Base-by-base conservation (phyloP, 202 grass and related monocot species). In the Cymbopogon flexuosus region DNA sequence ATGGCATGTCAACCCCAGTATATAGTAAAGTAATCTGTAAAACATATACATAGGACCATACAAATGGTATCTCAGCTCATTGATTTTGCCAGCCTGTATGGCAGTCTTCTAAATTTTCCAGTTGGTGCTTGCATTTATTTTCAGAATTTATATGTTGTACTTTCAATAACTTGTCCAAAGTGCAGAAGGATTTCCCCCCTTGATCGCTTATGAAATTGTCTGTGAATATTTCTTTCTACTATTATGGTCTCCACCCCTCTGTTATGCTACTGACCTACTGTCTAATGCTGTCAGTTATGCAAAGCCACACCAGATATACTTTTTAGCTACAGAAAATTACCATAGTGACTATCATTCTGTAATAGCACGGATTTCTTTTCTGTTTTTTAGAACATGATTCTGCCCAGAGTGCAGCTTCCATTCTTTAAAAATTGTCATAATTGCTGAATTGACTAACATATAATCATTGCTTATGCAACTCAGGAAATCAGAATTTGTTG, bases 401-500 rank as follows among this genome's bases (percentile, higher is more conserved):
- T 33, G 27, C 57, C 7, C 33, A 11, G 2, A 47, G 23, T 15
- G 27, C 18, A 58, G 1, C 22, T 74, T 76, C 10, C 24, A 12
- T 59, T 33, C 31, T 33, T 33, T 33, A 3, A 54, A 68, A 12
- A 79, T 54, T 74, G 10, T 35, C 8, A 29, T 29, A 35, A 8
- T 43, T 40, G 60, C 31, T 56, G 54, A 36, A 18, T 74, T 36
- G 2, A 35, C 16, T 77, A 77, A 47, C 75, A 29, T 41, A 73
- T 78, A 9, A 42, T 79, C 24, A 67, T 73, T 65, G 10, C 57
- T 62, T 21, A n/a, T 79, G 2, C 45, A 79, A 27, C 88, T 73
- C 88, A 98, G 96, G 35, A 98, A 95, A 91, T 91, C 92, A 24
- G 96, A 98, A 84, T 98, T 93, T 68, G 88, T 88, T 9, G 57